These are phyloP conservation scores for Xylaria grammica DNA, from an alignment of 495 filamentous ascomycete species.

Conservation along the genomic window DNA sequence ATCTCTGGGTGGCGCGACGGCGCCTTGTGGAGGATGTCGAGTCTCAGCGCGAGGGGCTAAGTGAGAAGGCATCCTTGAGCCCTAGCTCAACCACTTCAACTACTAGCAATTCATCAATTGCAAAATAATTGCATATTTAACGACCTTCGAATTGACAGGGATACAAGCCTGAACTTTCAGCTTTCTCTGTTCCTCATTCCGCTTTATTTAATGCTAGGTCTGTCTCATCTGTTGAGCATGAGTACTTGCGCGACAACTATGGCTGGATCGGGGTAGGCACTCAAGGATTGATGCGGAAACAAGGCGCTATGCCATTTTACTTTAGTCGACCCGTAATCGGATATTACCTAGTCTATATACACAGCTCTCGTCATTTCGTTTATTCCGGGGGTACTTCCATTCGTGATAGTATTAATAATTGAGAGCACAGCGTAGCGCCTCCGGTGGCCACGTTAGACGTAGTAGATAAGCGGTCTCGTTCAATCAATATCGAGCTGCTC, in stretches of 20 bases:
- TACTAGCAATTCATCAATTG: not conserved
- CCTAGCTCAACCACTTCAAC: not conserved
- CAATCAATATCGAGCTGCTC: conserved; percentile 60
- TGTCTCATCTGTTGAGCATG: not conserved
- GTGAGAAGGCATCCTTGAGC: not conserved
- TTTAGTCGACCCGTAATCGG: not conserved
- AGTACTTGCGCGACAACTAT: not conserved
- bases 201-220: too few species aligned
- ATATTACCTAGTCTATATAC: not conserved
- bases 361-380: not conserved
- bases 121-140: not conserved
- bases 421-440: not conserved
- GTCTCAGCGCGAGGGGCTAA: not conserved
- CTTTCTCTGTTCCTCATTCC: not conserved
- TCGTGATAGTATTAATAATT: not conserved
- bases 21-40: not conserved
- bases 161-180: not conserved
- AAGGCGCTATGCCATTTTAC: not conserved
- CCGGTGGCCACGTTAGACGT: not conserved
- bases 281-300: not conserved
- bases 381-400: too few species aligned
- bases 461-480: not conserved
- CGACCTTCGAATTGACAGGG: too few species aligned
- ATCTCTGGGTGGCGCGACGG: not conserved
- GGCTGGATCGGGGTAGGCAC: not conserved